Percentiles rank a stretch among this genome's conserved stretches.
Evolutionary conservation across 2,329 filamentous ascomycete species (phyloP).

Genomic region (Apiospora pterosperma): DNA sequence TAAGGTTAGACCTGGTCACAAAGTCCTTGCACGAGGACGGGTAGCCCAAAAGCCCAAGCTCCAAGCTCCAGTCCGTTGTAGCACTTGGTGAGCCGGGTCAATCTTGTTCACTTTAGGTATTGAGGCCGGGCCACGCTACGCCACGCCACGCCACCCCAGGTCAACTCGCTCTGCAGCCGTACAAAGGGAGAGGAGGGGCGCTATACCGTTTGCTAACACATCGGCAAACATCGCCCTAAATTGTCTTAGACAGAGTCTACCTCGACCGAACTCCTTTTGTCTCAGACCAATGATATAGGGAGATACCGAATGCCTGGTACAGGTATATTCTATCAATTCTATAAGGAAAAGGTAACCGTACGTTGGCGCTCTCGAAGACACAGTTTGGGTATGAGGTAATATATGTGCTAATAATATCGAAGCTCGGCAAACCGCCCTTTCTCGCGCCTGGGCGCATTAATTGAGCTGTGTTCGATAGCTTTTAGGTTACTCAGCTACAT

Average conservation of each 20-base stretch:
- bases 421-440: neutral
- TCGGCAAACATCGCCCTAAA: neutral
- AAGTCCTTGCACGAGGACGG: neutral
- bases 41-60: neutral
- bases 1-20: neutral
- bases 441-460: neutral
- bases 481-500: neutral
- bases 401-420: neutral
- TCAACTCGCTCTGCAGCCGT: neutral
- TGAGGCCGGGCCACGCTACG: neutral
- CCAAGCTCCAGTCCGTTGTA: neutral
- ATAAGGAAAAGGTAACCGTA: too few relatives aligned
- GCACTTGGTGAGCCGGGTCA: neutral
- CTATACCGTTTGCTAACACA: neutral
- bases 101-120: neutral
- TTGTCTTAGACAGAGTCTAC: neutral
- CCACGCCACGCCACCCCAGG: too few relatives aligned
- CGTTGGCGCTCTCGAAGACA: neutral
- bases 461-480: neutral
- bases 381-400: neutral
- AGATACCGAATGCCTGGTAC: slow-evolving; percentile 1
- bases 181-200: neutral
- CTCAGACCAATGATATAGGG: neutral
- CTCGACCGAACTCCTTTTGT: neutral
- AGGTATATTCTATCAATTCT: too few relatives aligned